Evolutionary conservation across 176 grass and related monocot species (phyloP).

Genomic region (Oryza longistaminata): DNA sequence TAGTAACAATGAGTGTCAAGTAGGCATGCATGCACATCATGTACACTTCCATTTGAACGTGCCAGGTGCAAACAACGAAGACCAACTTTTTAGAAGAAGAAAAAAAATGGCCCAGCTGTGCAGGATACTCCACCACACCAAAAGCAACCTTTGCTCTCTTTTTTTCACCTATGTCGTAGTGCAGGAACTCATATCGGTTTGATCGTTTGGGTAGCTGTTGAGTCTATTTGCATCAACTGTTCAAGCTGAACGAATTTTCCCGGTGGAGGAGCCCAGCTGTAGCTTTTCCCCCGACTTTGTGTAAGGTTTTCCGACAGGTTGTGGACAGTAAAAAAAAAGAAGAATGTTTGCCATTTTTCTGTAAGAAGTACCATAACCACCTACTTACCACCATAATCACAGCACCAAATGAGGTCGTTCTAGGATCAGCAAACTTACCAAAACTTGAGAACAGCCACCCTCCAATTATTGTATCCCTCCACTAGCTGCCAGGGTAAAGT

Average conservation of each 20-base stretch:
- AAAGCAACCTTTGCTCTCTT: conserved; percentile 18
- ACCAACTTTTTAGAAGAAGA: background rate
- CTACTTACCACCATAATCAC: background rate
- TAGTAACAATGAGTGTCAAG: background rate
- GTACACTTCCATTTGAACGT: conserved; percentile 11
- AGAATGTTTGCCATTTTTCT: background rate
- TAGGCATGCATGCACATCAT: background rate
- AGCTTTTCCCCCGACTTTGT: conserved; percentile 26
- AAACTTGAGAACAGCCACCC: background rate
- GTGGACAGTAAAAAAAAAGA: background rate
- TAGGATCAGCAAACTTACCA: background rate
- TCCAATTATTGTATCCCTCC: background rate
- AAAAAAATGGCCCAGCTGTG: background rate
- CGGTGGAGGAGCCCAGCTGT: background rate
- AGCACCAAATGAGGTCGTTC: background rate
- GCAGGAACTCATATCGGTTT: background rate
- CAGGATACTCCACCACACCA: conserved; percentile 12
- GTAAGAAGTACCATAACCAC: background rate
- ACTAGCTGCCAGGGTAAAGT: background rate
- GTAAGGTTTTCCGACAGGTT: conserved; percentile 12
- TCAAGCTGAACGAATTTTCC: conserved; percentile 12
- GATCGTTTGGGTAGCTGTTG: background rate
- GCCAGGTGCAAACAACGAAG: background rate
- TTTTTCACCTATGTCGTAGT: conserved; percentile 30
- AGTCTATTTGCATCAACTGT: background rate